Evolutionary conservation across 306 rosid genomes (phyloP).

Genomic region (Nissolia schottii): DNA sequence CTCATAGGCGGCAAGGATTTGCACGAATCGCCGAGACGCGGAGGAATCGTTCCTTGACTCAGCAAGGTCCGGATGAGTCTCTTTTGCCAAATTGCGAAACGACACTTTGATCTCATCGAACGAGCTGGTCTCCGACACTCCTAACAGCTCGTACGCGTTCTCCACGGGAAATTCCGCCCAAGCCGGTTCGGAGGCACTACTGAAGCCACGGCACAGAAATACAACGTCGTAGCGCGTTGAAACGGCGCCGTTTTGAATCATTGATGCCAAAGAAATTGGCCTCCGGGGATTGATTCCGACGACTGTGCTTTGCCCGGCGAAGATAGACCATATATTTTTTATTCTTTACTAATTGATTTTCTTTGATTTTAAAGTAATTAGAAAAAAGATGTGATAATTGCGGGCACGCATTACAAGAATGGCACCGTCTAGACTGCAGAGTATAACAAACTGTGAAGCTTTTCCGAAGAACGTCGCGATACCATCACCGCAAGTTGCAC

Average conservation of each 20-base stretch:
- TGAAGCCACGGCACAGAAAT: slow-evolving; percentile 32
- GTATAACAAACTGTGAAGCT: neutral
- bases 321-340: slow-evolving; percentile 25
- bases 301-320: neutral
- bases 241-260: slow-evolving; percentile 12
- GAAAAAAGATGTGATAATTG: neutral
- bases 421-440: neutral
- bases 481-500: neutral
- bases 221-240: slow-evolving; percentile 20
- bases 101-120: slow-evolving; percentile 78
- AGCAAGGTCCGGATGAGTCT: slow-evolving; percentile 95
- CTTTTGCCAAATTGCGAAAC: slow-evolving; percentile 88
- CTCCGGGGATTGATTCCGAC: slow-evolving; percentile 24
- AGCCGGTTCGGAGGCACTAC: slow-evolving; percentile 46
- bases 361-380: neutral
- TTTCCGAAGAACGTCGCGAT: neutral
- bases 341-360: neutral
- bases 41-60: slow-evolving; percentile 48
- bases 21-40: slow-evolving; percentile 70
- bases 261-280: slow-evolving; percentile 7
- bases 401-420: neutral
- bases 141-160: slow-evolving; percentile 79
- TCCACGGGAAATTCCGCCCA: slow-evolving; percentile 42
- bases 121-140: slow-evolving; percentile 69
- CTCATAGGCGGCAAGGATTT: slow-evolving; percentile 95